phyloP scores from a whole-genome alignment of 164 flowering plant genomes.

The Echeveria elegans region DNA sequence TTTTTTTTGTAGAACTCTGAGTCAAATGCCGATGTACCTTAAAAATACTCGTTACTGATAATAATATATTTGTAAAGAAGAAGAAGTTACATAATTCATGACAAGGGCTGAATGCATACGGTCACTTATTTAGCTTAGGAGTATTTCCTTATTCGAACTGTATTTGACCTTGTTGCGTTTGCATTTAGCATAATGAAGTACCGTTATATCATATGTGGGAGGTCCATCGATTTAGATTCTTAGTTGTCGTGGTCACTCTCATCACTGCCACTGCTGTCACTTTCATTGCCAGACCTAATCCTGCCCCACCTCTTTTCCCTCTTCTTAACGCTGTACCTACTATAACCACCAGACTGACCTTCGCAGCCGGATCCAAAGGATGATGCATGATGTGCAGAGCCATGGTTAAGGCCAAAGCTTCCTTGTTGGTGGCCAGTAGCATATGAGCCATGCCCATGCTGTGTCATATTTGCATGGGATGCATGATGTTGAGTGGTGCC shows the following conservation, averaged over 20 bases:
- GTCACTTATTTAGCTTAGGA: not conserved
- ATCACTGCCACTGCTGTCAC: not conserved
- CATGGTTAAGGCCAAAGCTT: not conserved
- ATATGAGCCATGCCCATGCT: not conserved
- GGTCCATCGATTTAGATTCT: not conserved
- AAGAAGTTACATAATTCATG: not conserved
- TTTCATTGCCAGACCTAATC: not conserved
- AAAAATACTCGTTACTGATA: no score
- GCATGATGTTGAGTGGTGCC: not conserved
- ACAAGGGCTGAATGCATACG: not conserved
- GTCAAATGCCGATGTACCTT: no score
- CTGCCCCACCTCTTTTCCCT: not conserved
- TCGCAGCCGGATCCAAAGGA: slow-evolving; percentile 3
- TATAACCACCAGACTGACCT: not conserved
- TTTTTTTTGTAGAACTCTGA: no score
- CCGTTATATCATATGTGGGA: not conserved
- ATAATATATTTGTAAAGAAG: not conserved
- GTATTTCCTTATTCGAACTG: not conserved
- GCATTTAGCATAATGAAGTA: no score
- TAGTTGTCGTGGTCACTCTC: not conserved
- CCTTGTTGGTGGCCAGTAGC: not conserved
- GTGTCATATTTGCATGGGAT: not conserved
- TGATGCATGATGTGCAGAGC: not conserved
- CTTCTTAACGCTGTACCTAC: not conserved
- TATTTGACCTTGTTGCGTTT: not conserved